These are phyloP conservation scores for Bifiguratus adelaidae DNA, from an alignment of 192 early-diverging fungal genomes.

Conservation along the genomic window DNA sequence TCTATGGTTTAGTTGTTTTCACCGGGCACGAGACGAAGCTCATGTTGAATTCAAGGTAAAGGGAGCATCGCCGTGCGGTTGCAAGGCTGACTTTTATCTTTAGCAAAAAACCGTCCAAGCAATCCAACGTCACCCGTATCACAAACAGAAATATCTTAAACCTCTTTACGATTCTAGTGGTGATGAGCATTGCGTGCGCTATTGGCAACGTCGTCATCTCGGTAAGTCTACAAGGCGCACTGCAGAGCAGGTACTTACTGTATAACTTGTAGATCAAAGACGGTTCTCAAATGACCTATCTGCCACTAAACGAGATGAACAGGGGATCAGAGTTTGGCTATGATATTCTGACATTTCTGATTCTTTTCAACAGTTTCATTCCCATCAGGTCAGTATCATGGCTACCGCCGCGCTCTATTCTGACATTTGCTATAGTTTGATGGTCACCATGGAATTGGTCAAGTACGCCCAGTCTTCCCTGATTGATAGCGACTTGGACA, in stretches of 20 bases:
- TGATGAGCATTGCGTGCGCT: slow-evolving; percentile 79
- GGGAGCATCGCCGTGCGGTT: background rate
- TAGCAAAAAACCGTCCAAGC: slow-evolving; percentile 83
- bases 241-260: too few species aligned
- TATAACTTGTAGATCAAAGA: slow-evolving; percentile 30
- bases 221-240: slow-evolving; percentile 21
- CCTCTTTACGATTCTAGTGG: slow-evolving; percentile 77
- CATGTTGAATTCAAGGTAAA: slow-evolving; percentile 82
- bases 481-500: slow-evolving; percentile 90
- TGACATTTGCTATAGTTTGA: slow-evolving; percentile 58
- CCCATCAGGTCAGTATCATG: slow-evolving; percentile 61
- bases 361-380: slow-evolving; percentile 98
- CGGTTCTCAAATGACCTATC: slow-evolving; percentile 31
- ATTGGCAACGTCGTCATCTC: slow-evolving; percentile 64
- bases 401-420: background rate
- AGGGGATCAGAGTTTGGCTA: slow-evolving; percentile 52
- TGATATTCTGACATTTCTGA: slow-evolving; percentile 94
- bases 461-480: slow-evolving; percentile 84
- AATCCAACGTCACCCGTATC: slow-evolving; percentile 78
- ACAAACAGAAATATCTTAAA: slow-evolving; percentile 94
- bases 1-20: slow-evolving; percentile 89
- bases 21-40: slow-evolving; percentile 98
- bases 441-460: slow-evolving; percentile 97
- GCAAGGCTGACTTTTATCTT: background rate
- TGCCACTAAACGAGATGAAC: slow-evolving; percentile 5